phyloP scores from a whole-genome alignment of 202 grass and related monocot genomes.

The Zoysia matrella region DNA sequence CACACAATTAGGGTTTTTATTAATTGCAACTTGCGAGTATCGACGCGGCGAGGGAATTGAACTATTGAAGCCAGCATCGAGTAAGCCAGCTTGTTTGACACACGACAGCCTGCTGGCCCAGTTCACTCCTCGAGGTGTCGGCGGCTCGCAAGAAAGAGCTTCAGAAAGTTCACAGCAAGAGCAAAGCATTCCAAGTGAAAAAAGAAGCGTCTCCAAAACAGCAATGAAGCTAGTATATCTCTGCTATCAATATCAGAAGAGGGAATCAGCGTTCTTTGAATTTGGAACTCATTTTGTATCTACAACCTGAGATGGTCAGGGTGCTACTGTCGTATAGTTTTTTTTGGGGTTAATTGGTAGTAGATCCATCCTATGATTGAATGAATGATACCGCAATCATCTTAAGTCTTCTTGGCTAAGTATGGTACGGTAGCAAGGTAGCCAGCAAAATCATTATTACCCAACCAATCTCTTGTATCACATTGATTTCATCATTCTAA shows the following conservation, averaged over 20 bases:
- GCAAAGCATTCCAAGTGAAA: neutral
- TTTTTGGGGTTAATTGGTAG: no score
- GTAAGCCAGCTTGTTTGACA: conserved; percentile 58
- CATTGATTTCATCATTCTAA: neutral
- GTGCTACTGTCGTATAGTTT: no score
- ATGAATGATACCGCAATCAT: neutral
- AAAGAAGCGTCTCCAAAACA: neutral
- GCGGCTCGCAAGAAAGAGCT: neutral
- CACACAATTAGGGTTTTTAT: neutral
- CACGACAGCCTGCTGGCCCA: conserved; percentile 23
- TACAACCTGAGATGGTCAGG: neutral
- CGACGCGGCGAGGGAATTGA: conserved; percentile 3
- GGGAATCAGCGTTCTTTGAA: neutral
- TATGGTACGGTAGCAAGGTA: no score
- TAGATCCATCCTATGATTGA: neutral
- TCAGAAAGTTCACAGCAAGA: neutral
- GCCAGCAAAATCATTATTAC: conserved; percentile 9
- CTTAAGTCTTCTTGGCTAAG: neutral
- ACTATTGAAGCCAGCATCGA: conserved; percentile 27
- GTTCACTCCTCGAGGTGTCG: conserved; percentile 36
- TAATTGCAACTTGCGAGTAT: no score
- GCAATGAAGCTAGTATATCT: neutral
- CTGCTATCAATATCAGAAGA: neutral
- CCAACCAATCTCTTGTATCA: neutral
- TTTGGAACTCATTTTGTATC: neutral